A percentile compares a stretch with the other conserved stretches of the same genome.
Conservation (phyloP, 1,284 basidiomycete genomes). For the Cryptococcus sp. region DNA sequence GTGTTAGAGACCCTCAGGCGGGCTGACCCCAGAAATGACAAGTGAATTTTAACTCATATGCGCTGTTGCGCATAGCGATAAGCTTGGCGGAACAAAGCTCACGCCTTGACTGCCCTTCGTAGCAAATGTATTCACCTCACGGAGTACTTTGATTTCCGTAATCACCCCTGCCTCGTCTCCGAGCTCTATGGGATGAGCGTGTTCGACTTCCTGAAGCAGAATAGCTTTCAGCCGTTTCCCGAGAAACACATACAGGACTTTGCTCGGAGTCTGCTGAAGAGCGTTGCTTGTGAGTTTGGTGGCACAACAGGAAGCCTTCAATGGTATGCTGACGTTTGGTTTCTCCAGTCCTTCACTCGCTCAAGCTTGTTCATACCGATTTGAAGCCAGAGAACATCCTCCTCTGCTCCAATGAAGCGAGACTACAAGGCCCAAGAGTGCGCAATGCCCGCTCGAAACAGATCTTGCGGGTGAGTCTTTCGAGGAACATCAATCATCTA, state of each 20-base stretch:
- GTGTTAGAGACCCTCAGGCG: conserved; percentile 90
- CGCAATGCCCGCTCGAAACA: conserved; percentile 26
- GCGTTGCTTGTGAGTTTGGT: conserved; percentile 80
- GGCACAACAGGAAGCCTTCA: neutral
- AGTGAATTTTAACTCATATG: conserved; percentile 62
- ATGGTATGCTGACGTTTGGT: conserved; percentile 1
- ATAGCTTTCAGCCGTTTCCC: conserved; percentile 94
- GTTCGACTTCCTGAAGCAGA: conserved; percentile 98
- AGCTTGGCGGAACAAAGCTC: neutral
- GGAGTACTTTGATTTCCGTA: conserved; percentile 93
- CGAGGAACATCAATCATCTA: neutral
- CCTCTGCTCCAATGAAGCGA: conserved; percentile 80
- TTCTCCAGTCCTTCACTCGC: conserved; percentile 81
- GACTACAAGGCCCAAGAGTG: conserved; percentile 37
- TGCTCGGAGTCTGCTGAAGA: conserved; percentile 85
- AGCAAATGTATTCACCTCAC: conserved; percentile 98
- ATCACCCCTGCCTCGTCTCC: conserved; percentile 97
- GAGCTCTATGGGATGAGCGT: conserved; percentile 97
- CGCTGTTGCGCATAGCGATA: neutral
- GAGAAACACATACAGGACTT: conserved; percentile 95
- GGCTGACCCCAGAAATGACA: conserved; percentile 82
- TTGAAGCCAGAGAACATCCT: conserved; percentile 98
- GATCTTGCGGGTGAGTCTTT: conserved; percentile 19
- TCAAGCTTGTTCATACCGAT: conserved; percentile 94
- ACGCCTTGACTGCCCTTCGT: conserved; percentile 5